A percentile compares a stretch with the other conserved stretches of the same genome.
These are phyloP conservation scores for Jaenimonas drosophilae DNA, from an alignment of 208 protist species.

Conservation along the genomic window DNA sequence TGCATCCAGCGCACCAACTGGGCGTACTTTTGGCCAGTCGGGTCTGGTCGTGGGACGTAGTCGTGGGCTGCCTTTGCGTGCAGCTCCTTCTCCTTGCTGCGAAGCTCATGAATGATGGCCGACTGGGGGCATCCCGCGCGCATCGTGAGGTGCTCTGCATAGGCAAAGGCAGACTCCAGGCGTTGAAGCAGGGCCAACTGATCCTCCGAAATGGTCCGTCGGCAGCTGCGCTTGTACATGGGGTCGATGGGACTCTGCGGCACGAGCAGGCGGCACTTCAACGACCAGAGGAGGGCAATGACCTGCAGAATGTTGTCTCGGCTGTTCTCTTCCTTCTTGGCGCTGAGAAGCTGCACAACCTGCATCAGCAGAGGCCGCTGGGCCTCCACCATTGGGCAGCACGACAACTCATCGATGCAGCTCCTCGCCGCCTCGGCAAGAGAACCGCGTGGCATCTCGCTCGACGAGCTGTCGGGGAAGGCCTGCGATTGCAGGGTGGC, in stretches of 20 bases:
- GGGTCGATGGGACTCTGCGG: constrained; percentile 72
- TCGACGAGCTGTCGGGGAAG: neutral
- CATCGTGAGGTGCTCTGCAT: constrained; percentile 42
- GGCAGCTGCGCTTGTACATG: constrained; percentile 52
- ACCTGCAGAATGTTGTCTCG: constrained; percentile 16
- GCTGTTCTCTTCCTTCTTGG: constrained; percentile 3
- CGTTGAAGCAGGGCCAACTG: constrained; percentile 35
- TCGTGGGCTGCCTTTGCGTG: constrained; percentile 20
- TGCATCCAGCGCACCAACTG: constrained; percentile 53
- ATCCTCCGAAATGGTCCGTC: constrained; percentile 21
- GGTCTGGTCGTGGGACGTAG: constrained; percentile 42
- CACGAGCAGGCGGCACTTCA: constrained; percentile 77
- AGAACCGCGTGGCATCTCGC: neutral
- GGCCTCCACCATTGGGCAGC: neutral
- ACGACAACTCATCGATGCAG: neutral
- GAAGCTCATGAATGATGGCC: constrained; percentile 23
- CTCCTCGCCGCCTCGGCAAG: neutral
- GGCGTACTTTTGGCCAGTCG: constrained; percentile 64
- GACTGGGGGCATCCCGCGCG: constrained; percentile 23
- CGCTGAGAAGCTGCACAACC: constrained; percentile 4
- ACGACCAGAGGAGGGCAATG: constrained; percentile 40
- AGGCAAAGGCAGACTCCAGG: constrained; percentile 46
- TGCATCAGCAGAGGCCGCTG: neutral
- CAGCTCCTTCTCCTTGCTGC: constrained; percentile 17
- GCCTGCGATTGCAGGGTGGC: neutral